phyloP scores from a whole-genome alignment of 1,284 basidiomycete genomes.

The Ustilago hordei region DNA sequence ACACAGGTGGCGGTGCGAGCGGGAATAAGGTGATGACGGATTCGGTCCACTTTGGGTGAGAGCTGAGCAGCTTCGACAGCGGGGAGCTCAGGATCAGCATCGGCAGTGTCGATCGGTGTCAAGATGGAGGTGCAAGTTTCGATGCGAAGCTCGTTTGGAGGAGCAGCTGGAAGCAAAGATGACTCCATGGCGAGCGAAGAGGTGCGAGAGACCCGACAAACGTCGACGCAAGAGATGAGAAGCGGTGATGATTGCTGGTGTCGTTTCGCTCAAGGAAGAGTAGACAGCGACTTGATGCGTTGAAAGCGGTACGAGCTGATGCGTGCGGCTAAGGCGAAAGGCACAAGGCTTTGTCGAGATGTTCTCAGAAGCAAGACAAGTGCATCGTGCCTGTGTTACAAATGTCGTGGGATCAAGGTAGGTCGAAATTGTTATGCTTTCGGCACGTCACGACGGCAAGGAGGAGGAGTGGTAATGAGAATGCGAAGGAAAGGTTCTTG shows the following conservation, averaged over 20 bases:
- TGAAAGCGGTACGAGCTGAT: not conserved
- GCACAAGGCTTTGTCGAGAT: slow-evolving; percentile 4
- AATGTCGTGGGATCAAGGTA: not conserved
- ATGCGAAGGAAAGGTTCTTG: not conserved
- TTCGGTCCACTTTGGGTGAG: slow-evolving; percentile 38
- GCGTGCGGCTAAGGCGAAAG: not conserved
- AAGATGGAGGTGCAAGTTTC: slow-evolving; percentile 11
- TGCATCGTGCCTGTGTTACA: slow-evolving; percentile 6
- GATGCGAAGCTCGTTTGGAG: slow-evolving; percentile 37
- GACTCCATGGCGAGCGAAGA: slow-evolving; percentile 14
- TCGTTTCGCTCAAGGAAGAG: not conserved
- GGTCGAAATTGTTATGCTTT: not conserved
- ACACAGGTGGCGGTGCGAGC: slow-evolving; percentile 47
- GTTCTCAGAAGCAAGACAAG: slow-evolving; percentile 2
- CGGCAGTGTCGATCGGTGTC: slow-evolving; percentile 14
- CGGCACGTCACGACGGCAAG: not conserved
- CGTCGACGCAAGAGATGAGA: not conserved
- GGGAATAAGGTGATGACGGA: slow-evolving; percentile 53
- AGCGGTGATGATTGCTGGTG: not conserved
- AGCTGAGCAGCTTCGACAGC: slow-evolving; percentile 37
- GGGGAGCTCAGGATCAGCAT: slow-evolving; percentile 31
- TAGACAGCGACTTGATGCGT: slow-evolving; percentile 1
- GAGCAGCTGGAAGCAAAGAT: slow-evolving; percentile 14
- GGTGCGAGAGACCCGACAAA: not conserved
- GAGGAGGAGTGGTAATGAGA: slow-evolving; percentile 1